These are phyloP conservation scores for Platanthera zijinensis DNA, from an alignment of 106 monocot species.

Conservation along the genomic window DNA sequence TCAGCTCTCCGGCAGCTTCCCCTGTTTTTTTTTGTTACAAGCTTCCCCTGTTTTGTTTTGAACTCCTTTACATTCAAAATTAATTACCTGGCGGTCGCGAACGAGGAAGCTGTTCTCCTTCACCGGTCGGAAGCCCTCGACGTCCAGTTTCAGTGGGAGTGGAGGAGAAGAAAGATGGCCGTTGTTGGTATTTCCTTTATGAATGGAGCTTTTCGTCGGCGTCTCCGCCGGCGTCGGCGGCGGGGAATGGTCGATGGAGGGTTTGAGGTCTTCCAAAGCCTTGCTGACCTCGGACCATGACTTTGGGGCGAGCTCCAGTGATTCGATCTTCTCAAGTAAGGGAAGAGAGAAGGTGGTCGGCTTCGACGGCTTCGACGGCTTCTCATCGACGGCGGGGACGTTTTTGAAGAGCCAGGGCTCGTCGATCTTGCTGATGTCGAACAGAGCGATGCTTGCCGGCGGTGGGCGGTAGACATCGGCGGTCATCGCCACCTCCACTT, in stretches of 20 bases:
- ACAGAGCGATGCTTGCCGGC: conserved; percentile 68
- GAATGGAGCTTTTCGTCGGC: neutral
- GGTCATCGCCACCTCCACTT: conserved; percentile 21
- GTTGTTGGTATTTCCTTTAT: neutral
- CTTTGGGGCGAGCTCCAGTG: conserved; percentile 50
- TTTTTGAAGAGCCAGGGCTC: conserved; percentile 77
- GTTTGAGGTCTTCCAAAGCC: conserved; percentile 75
- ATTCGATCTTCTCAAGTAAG: conserved; percentile 71
- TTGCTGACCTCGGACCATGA: conserved; percentile 95
- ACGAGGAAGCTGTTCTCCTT: conserved; percentile 70
- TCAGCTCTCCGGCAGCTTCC: no score
- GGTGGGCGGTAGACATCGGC: conserved; percentile 59
- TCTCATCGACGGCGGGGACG: conserved; percentile 4
- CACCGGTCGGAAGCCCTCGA: conserved; percentile 33
- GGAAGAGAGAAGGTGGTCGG: conserved; percentile 28
- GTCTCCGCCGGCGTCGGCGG: neutral
- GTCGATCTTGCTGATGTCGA: conserved; percentile 67
- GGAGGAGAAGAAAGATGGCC: neutral
- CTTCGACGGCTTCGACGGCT: conserved; percentile 43
- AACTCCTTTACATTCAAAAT: no score
- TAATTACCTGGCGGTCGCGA: conserved; percentile 29
- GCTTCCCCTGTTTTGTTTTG: no score
- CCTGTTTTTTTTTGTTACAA: no score
- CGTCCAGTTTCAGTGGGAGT: conserved; percentile 12
- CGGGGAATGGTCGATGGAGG: conserved; percentile 19